Conservation (phyloP, 345 rosid genomes). For the Eucalyptus pumila region DNA sequence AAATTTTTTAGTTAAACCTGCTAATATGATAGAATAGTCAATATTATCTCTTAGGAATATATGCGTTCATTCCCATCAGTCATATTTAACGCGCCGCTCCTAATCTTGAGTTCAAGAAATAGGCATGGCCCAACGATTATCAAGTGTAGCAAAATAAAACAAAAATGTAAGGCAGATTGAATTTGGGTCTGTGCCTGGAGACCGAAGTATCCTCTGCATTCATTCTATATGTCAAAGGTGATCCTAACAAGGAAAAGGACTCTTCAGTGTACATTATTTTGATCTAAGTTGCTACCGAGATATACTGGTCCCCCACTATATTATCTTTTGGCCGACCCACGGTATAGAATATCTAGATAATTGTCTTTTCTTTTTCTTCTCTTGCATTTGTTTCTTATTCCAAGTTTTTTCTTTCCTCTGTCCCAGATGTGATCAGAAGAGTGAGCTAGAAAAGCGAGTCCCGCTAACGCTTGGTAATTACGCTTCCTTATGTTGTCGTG, state of each 20-base stretch:
- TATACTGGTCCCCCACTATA: neutral
- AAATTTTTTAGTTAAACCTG: neutral
- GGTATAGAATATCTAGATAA: neutral
- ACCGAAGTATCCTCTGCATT: neutral
- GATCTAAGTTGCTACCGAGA: neutral
- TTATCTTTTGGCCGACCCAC: neutral
- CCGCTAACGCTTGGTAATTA: neutral
- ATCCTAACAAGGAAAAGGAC: neutral
- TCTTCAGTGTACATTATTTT: neutral
- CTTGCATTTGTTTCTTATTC: neutral
- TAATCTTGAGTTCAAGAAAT: neutral
- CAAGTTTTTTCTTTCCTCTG: neutral
- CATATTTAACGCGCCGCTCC: accelerated
- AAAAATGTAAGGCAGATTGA: neutral
- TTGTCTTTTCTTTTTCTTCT: neutral
- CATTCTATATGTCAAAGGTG: neutral
- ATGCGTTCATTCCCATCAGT: neutral
- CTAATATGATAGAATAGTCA: no score
- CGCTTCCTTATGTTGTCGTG: neutral
- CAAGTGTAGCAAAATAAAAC: neutral
- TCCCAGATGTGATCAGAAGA: neutral
- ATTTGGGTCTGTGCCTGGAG: neutral
- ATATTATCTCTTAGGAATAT: neutral
- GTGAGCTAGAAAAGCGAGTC: neutral
- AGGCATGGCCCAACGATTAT: neutral